Percentiles rank a stretch among this genome's conserved stretches.
Conservation (phyloP, 441 rosid genomes). For the Populus trichocarpa region DNA sequence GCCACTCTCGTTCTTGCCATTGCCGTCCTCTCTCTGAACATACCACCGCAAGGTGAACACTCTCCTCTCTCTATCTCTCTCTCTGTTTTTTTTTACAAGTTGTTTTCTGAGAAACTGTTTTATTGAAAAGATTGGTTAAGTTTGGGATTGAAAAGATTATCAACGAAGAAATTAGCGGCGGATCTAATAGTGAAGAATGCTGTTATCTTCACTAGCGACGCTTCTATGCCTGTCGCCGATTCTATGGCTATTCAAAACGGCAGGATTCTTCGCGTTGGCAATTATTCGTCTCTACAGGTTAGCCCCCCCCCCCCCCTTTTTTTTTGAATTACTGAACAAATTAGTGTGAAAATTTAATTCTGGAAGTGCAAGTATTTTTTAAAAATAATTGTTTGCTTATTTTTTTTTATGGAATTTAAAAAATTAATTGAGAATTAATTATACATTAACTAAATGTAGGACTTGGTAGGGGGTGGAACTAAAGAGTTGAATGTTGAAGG, state of each 20-base stretch:
- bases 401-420: neutral
- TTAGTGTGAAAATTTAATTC: neutral
- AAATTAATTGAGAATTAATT: neutral
- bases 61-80: slow-evolving; percentile 34
- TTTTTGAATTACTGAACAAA: neutral
- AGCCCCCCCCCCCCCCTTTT: neutral
- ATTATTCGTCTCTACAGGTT: slow-evolving; percentile 66
- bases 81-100: neutral
- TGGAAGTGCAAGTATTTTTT: neutral
- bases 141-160: slow-evolving; percentile 5
- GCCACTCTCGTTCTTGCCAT: slow-evolving; percentile 40
- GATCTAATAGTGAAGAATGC: slow-evolving; percentile 70
- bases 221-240: slow-evolving; percentile 58
- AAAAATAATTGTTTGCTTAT: neutral
- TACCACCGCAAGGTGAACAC: neutral
- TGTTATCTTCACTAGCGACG: slow-evolving; percentile 70
- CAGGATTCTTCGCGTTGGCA: slow-evolving; percentile 67
- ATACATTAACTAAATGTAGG: slow-evolving; percentile 32
- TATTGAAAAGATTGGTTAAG: neutral
- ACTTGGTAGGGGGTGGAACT: slow-evolving; percentile 50
- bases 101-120: neutral
- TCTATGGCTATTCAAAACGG: slow-evolving; percentile 75
- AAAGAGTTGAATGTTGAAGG: slow-evolving; percentile 64
- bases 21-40: slow-evolving; percentile 24
- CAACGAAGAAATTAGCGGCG: slow-evolving; percentile 27